These are phyloP conservation scores for Carex arenaria DNA, from an alignment of 202 grass and related monocot species.

Conservation along the genomic window DNA sequence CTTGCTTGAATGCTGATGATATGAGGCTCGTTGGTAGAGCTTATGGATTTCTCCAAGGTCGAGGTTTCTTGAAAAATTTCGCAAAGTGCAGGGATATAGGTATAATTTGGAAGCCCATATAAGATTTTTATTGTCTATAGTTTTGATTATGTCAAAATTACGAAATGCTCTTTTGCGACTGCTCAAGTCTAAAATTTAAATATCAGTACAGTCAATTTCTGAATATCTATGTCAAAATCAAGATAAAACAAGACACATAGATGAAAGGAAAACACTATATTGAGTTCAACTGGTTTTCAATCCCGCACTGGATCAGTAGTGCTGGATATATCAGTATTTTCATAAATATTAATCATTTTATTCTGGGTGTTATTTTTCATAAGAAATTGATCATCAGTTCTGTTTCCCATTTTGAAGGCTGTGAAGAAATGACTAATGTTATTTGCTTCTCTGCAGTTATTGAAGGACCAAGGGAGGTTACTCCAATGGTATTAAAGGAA, in stretches of 20 bases:
- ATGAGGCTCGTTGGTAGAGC: slow-evolving; percentile 81
- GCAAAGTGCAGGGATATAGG: slow-evolving; percentile 82
- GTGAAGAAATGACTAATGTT: neutral
- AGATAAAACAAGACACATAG: neutral
- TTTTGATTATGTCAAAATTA: neutral
- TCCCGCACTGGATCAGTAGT: neutral
- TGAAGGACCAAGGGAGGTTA: slow-evolving; percentile 85
- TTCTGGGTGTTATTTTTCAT: neutral
- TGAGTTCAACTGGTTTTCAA: neutral
- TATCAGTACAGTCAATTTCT: neutral
- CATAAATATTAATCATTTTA: neutral
- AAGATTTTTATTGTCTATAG: neutral
- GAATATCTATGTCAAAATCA: neutral
- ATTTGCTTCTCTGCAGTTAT: slow-evolving; percentile 46
- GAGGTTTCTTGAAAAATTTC: slow-evolving; percentile 54
- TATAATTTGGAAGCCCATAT: neutral
- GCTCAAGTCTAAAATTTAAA: neutral
- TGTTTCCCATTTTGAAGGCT: neutral
- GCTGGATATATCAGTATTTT: neutral
- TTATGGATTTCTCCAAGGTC: slow-evolving; percentile 63
- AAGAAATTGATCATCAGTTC: neutral
- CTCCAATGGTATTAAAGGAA: slow-evolving; percentile 64
- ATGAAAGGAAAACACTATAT: neutral
- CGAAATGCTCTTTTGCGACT: neutral
- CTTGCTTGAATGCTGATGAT: slow-evolving; percentile 91